These are phyloP conservation scores for Penicillium rolfsii DNA, from an alignment of 2,329 filamentous ascomycete species.

Conservation along the genomic window DNA sequence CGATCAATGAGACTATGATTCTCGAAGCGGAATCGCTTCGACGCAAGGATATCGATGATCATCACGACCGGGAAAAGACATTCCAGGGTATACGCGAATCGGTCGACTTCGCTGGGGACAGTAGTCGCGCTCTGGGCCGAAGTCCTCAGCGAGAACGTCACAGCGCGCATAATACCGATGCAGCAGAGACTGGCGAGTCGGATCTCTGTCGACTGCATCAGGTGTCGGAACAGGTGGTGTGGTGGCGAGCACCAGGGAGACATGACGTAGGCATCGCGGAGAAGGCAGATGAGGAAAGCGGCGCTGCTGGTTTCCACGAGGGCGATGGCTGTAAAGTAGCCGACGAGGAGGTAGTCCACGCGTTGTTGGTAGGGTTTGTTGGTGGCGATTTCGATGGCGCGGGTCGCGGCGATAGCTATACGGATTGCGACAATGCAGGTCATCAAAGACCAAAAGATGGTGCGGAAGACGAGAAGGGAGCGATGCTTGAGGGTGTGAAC, in stretches of 20 bases:
- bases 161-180: slow-evolving; percentile 2
- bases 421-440: slow-evolving; percentile 1
- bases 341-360: slow-evolving; percentile 7
- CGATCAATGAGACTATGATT: neutral
- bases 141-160: neutral
- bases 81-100: slow-evolving; percentile 1
- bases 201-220: slow-evolving; percentile 4
- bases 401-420: slow-evolving; percentile 1
- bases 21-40: neutral
- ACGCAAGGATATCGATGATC: slow-evolving; percentile 6
- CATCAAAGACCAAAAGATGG: slow-evolving; percentile 3
- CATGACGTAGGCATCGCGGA: slow-evolving; percentile 2
- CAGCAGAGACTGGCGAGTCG: slow-evolving; percentile 2
- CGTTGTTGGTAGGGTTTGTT: neutral
- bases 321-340: slow-evolving; percentile 8
- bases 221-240: slow-evolving; percentile 1
- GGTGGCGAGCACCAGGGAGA: slow-evolving; percentile 4
- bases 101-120: neutral
- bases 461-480: neutral
- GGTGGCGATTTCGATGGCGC: slow-evolving; percentile 1
- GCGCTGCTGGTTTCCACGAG: slow-evolving; percentile 2
- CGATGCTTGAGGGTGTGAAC: slow-evolving; percentile 5
- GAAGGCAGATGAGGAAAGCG: neutral
- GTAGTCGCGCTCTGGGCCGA: neutral
- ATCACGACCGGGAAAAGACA: slow-evolving; percentile 1